Conservation (phyloP, 2,329 filamentous ascomycete genomes). For the Rhytidhysteron rufulum region DNA sequence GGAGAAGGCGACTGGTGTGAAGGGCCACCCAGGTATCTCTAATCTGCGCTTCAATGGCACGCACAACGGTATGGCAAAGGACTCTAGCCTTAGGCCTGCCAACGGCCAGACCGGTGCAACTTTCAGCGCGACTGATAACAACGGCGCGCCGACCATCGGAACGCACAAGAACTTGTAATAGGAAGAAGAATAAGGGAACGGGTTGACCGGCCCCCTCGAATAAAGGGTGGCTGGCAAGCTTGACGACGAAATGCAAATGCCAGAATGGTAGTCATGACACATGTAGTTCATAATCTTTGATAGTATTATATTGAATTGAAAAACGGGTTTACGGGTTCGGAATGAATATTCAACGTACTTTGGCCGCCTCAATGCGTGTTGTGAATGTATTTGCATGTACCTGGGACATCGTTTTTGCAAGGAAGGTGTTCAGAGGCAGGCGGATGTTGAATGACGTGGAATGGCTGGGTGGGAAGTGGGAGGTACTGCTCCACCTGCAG, state of each 20-base stretch:
- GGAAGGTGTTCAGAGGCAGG: too few relatives aligned
- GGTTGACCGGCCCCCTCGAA: background rate
- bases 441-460: too few relatives aligned
- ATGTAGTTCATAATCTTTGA: too few relatives aligned
- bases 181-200: background rate
- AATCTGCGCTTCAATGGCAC: conserved; percentile 57
- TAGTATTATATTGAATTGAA: too few relatives aligned
- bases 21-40: conserved; percentile 57
- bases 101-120: conserved; percentile 47
- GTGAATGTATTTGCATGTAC: too few relatives aligned
- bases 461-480: too few relatives aligned
- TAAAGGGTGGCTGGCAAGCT: background rate
- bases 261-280: background rate
- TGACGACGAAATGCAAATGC: background rate
- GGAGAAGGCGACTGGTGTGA: conserved; percentile 61
- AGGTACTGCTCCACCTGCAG: too few relatives aligned
- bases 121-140: conserved; percentile 35
- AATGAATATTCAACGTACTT: too few relatives aligned
- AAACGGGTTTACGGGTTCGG: too few relatives aligned
- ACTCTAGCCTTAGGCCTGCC: conserved; percentile 43
- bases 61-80: conserved; percentile 58
- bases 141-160: conserved; percentile 47
- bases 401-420: too few relatives aligned
- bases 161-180: conserved; percentile 31
- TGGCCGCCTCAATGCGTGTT: background rate